These are phyloP conservation scores for Exserohilum rostratum DNA, from an alignment of 2,329 filamentous ascomycete species.

Conservation along the genomic window DNA sequence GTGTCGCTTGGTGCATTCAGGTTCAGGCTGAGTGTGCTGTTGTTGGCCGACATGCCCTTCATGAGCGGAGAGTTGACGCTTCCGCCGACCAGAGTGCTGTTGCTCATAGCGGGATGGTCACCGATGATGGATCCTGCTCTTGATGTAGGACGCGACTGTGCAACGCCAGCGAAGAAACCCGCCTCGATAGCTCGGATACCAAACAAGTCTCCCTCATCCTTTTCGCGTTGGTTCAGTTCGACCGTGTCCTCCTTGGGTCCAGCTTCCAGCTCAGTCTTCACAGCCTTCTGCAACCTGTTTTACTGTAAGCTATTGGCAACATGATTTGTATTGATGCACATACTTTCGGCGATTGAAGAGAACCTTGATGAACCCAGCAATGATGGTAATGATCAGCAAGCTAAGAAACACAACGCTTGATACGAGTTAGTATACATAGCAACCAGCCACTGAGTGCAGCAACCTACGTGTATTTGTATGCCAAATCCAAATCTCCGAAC, in stretches of 20 bases:
- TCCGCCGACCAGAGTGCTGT: slow-evolving; percentile 44
- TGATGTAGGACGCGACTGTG: slow-evolving; percentile 48
- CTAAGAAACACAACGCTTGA: slow-evolving; percentile 45
- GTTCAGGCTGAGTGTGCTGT: slow-evolving; percentile 44
- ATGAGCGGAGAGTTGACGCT: slow-evolving; percentile 40
- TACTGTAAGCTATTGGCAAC: slow-evolving; percentile 15
- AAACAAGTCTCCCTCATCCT: slow-evolving; percentile 50
- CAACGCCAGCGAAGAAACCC: slow-evolving; percentile 50
- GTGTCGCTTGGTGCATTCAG: slow-evolving; percentile 32
- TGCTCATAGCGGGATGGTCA: slow-evolving; percentile 39
- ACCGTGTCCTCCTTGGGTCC: slow-evolving; percentile 41
- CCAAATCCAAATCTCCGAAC: slow-evolving; percentile 45
- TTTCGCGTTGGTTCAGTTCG: slow-evolving; percentile 44
- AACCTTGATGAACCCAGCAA: slow-evolving; percentile 44
- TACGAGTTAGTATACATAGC: slow-evolving; percentile 4
- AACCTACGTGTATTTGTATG: slow-evolving; percentile 48
- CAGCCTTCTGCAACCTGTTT: slow-evolving; percentile 39
- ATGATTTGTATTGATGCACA: slow-evolving; percentile 11
- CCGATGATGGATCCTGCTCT: slow-evolving; percentile 39
- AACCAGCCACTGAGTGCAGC: not conserved
- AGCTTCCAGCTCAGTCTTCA: slow-evolving; percentile 34
- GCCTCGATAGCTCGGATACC: slow-evolving; percentile 51
- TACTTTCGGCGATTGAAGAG: slow-evolving; percentile 46
- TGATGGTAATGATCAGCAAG: slow-evolving; percentile 39
- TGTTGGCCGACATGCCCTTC: slow-evolving; percentile 38